Percentiles rank a stretch among this genome's conserved stretches.
Evolutionary conservation across 2,329 filamentous ascomycete genomes (phyloP).

Genomic region (Periglandula ipomoeae): DNA sequence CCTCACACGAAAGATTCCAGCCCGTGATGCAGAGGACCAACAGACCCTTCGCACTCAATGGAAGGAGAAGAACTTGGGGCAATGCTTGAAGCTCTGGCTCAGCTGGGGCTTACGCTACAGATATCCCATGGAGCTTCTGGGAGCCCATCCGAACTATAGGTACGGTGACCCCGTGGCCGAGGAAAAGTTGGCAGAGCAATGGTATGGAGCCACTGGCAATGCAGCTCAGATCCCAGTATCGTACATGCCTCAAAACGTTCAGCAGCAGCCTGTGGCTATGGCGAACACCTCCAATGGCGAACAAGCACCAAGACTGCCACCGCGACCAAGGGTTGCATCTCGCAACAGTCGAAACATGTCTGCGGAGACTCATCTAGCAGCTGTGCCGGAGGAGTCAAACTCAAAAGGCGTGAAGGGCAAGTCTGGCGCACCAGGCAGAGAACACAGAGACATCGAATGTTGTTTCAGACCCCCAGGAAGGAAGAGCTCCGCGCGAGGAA

Average conservation of each 20-base stretch:
- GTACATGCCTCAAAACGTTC: too few species aligned
- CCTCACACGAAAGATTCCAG: constrained; percentile 9
- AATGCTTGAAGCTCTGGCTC: constrained; percentile 11
- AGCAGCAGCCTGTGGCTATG: neutral
- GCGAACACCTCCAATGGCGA: neutral
- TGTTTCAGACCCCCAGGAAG: neutral
- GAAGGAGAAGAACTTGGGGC: constrained; percentile 7
- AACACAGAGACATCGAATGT: neutral
- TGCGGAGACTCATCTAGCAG: neutral
- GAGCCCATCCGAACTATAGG: constrained; percentile 5
- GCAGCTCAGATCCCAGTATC: too few species aligned
- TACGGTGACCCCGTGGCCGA: neutral
- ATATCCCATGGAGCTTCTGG: constrained; percentile 12
- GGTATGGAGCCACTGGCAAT: neutral
- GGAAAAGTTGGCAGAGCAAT: neutral
- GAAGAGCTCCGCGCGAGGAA: neutral
- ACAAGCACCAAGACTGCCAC: neutral
- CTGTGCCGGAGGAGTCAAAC: neutral
- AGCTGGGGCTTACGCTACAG: constrained; percentile 12
- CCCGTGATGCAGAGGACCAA: constrained; percentile 7
- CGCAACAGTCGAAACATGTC: neutral
- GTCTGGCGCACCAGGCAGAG: neutral
- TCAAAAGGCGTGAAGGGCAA: neutral
- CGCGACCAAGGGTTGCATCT: neutral
- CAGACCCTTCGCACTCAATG: constrained; percentile 10